A percentile compares a stretch with the other conserved stretches of the same genome.
Evolutionary conservation across 257 asterid genomes (phyloP).

Genomic region (Jacaranda mimosifolia): DNA sequence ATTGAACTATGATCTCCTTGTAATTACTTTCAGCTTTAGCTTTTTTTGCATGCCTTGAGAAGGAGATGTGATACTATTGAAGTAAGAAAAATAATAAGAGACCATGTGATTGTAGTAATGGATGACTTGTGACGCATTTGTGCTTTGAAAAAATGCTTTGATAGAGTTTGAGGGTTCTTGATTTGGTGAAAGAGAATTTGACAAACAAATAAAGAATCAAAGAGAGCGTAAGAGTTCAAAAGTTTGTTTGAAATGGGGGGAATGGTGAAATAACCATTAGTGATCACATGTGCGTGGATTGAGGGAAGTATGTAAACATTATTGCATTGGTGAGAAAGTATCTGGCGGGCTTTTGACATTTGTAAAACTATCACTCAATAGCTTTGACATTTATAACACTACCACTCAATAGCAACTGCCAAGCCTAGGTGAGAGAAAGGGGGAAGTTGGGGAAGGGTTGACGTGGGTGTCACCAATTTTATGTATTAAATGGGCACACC

Average conservation of each 20-base stretch:
- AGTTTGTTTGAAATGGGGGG: constrained; percentile 44
- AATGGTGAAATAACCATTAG: constrained; percentile 35
- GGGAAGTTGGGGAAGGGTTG: no score
- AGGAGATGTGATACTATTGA: constrained; percentile 35
- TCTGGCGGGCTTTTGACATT: constrained; percentile 22
- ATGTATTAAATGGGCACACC: no score
- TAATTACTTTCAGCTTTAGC: constrained; percentile 29
- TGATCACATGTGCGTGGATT: constrained; percentile 38
- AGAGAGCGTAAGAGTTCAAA: constrained; percentile 33
- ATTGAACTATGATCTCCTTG: constrained; percentile 47
- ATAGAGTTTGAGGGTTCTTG: constrained; percentile 34
- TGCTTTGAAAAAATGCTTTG: constrained; percentile 42
- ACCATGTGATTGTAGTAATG: constrained; percentile 41
- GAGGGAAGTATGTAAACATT: constrained; percentile 17
- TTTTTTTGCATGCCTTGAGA: constrained; percentile 42
- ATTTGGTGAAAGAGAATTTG: constrained; percentile 42
- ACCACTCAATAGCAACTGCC: no score
- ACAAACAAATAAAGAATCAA: constrained; percentile 18
- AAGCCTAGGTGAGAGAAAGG: no score
- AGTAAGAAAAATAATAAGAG: constrained; percentile 20
- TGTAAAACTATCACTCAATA: neutral
- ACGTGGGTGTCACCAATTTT: no score
- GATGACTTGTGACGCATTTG: constrained; percentile 36
- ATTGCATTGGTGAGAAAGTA: constrained; percentile 34
- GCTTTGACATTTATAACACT: no score